Evolutionary conservation across 2,329 filamentous ascomycete species (phyloP), one percentile per base, ranked within the genome.

Genomic region (Diaporthe humulicola): DNA sequence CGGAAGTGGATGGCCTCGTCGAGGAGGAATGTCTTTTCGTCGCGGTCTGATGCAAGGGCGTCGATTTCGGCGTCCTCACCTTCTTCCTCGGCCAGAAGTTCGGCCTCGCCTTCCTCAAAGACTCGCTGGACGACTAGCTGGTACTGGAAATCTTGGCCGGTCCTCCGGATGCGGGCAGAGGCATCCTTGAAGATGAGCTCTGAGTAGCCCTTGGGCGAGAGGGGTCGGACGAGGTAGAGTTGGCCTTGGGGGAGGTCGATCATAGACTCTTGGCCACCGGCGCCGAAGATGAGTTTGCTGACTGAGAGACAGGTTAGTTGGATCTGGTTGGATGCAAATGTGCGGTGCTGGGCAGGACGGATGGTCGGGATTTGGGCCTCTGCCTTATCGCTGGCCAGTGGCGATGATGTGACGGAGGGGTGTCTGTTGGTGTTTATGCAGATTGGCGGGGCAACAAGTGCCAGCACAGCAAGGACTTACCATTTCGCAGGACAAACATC

Each of bases 131-230:
- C 91, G 54, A 98, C 96, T 17, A 99, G 94, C 84, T 99, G 97
- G 83, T 98, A 99, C 81, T 99, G 96, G 81, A 94, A 98, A 71
- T 98, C 95, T 83, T 98, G 96, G 28, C 94, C 96, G 22, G 97
- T 98, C 77, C 95, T 92, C 78, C 97, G 93, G 81, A 99, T 97
- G 77, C 93, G 95, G 71, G 96, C 95, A 61, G 95, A 94, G 52
- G 95, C 94, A 91, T 99, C 97, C 85, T 97, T 98, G 89, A 98
- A 99, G 85, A 99, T 98, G 82, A 98, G 95, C 85, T 99, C 97
- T 1, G 96, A 98, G 84, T 98, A 98, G 78, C 97, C 97, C 84
- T 99, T 99, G 74, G 96, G 95, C 10, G 96, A 98, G 67, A 95
- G 91, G 15, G 97, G 97, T 80, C 97, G 94, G 80, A 99, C 97